Evolutionary conservation across 2,329 filamentous ascomycete genomes (phyloP).

Genomic region (Penicillium thymicola): DNA sequence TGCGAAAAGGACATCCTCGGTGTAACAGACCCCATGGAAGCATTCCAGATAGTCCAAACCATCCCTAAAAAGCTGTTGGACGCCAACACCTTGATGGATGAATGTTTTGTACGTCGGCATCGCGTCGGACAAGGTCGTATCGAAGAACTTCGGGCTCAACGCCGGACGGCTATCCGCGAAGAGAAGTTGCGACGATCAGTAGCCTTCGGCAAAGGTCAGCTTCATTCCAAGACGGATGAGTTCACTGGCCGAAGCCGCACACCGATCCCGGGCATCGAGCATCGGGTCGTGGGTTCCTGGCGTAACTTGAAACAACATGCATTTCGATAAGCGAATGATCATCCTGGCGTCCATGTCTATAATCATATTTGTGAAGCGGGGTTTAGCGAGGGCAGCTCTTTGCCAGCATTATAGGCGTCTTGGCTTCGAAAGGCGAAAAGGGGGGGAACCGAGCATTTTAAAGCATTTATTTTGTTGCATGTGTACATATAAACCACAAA

Average conservation of each 20-base stretch:
- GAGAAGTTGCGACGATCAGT: constrained; percentile 41
- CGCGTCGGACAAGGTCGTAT: constrained; percentile 79
- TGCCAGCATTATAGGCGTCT: constrained; percentile 20
- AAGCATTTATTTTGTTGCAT: constrained; percentile 2
- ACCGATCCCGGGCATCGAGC: constrained; percentile 30
- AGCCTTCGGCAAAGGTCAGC: constrained; percentile 34
- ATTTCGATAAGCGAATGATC: constrained; percentile 25
- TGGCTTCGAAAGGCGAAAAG: background rate
- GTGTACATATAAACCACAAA: constrained; percentile 1
- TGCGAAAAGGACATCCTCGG: constrained; percentile 77
- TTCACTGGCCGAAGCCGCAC: constrained; percentile 30
- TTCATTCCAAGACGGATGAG: constrained; percentile 33
- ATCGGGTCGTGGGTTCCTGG: constrained; percentile 35
- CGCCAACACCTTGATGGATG: constrained; percentile 75
- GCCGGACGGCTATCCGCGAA: constrained; percentile 52
- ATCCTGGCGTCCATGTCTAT: constrained; percentile 1
- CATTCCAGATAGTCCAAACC: constrained; percentile 89
- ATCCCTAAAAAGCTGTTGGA: constrained; percentile 79
- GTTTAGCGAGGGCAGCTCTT: constrained; percentile 1
- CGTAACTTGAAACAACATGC: constrained; percentile 36
- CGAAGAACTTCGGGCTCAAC: constrained; percentile 69
- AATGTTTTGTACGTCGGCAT: constrained; percentile 75
- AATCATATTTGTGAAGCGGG: constrained; percentile 18
- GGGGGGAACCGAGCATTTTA: background rate
- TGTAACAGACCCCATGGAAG: constrained; percentile 85